Evolutionary conservation across 2,329 filamentous ascomycete species (phyloP), one percentile per base, ranked within the genome.

Genomic region (Erysiphe neolycopersici): DNA sequence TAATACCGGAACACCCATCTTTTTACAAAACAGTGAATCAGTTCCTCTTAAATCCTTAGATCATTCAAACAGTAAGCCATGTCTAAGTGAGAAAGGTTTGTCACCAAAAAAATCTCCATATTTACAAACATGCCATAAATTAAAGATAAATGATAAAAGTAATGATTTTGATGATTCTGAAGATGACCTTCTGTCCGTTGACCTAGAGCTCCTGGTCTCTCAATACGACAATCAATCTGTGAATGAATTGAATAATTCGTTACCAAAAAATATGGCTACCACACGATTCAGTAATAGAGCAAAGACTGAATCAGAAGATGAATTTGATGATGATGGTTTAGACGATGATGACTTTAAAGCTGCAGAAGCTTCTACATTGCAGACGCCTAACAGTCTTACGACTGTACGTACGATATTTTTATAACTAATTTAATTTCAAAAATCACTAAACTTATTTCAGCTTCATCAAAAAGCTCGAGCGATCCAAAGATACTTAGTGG

Each of bases 401-500:
- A 59, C 59, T 65, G 71, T 76, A 73, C 59, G 71, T 74, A 64
- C 59, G 22, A 50, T 39, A 50, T 50, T 52, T 52, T 48, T 44
- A 45, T 57, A 58, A 53, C 42, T 46, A 50, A 53, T 51, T 47
- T 47, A 50, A 31, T 14, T 49, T 43, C 44, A 44, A 29, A 47
- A 36, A 52, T 62, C 66, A 63, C 79, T 84, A 76, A 85, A 65
- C 56, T 57, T 61, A 61, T 59, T 64, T 65, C 70, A 79, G 78
- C 72, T 68, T 61, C 69, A 64, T 57, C 63, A 67, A 57, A 79
- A 76, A 58, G 63, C 68, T 52, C 76, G 73, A 62, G 72, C 76
- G 41, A 91, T 92, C 54, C 83, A 92, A 60, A 77, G 87, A 51
- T 93, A 92, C 61, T 65, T 85, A 49, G 70, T 94, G 52, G 78